A percentile compares a stretch with the other conserved stretches of the same genome.
Conservation (phyloP, 352 stramenopile species). For the Phytophthora tentaculata region DNA sequence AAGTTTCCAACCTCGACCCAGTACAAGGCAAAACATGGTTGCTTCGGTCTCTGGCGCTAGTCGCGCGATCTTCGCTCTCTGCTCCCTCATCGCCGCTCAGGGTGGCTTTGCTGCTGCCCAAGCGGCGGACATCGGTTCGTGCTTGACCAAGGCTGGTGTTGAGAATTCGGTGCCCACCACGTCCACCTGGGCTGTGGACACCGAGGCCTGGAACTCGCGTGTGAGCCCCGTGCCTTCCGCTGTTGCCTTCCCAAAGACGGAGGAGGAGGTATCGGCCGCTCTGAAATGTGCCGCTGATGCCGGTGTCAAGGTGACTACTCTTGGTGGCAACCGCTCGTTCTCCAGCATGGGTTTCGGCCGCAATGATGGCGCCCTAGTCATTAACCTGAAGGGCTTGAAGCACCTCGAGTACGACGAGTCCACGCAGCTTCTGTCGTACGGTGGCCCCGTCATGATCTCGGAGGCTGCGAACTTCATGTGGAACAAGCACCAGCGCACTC, state of each 20-base stretch:
- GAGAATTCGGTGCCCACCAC: constrained; percentile 25
- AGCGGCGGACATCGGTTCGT: constrained; percentile 16
- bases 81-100: constrained; percentile 31
- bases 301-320: constrained; percentile 32
- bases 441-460: constrained; percentile 3
- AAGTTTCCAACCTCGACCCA: constrained; percentile 11
- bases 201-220: constrained; percentile 31
- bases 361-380: constrained; percentile 32
- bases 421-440: constrained; percentile 31
- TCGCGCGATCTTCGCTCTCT: constrained; percentile 30
- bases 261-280: constrained; percentile 28
- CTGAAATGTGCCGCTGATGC: constrained; percentile 28
- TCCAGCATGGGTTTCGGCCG: constrained; percentile 28
- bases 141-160: constrained; percentile 23
- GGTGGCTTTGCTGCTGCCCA: constrained; percentile 17
- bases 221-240: constrained; percentile 24
- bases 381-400: constrained; percentile 34
- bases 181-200: constrained; percentile 24
- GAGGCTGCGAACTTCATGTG: constrained; percentile 30
- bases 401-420: constrained; percentile 26
- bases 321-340: constrained; percentile 25
- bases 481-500: constrained; percentile 17
- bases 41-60: constrained; percentile 15
- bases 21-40: constrained; percentile 27
- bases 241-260: constrained; percentile 26